Evolutionary conservation across 23 red algal genomes (phyloP), one percentile per base, ranked within the genome.

Genomic region (Agarophyton chilense): DNA sequence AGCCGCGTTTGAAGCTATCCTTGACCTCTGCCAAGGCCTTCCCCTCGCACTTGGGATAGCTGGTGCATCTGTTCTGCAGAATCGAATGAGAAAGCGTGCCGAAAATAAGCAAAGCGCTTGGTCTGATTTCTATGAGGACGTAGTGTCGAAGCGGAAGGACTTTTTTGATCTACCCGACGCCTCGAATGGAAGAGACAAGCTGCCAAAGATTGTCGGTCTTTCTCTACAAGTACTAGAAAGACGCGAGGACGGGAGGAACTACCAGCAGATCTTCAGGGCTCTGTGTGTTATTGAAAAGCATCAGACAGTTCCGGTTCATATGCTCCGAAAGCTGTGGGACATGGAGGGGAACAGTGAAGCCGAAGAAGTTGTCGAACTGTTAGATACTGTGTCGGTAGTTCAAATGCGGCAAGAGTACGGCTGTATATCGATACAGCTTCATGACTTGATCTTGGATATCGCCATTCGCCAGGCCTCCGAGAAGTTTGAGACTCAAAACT

Each of bases 261-360:
- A 70, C 28, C 64, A 40, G 34, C 64, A 70, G 34, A 7, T 42
- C 9, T 70, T 70, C 64, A 70, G 38, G 34, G 73, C 73, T 39
- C 38, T 78, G 45, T 36, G 73, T 38, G 73, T 78, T 52, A 3
- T 78, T 33, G 21, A 54, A 39, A 54, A 78, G n/a, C 73, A 78
- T 16, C 73, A 78, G 22, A 54, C 32, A 26, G 73, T 56, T 7
- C 45, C 45, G 47, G 32, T 78, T 54, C 73, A 36, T 78, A 78
- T 78, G 73, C 73, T 78, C 25, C 73, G 53, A 1, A 78, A 24
- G 45, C 38, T 78, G 45, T 78, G 73, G 73, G 73, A 54, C 42
- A 7, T 78, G 73, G 38, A 70, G 32, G 16, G 40, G 21, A 41
- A 16, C 19, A 14, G 16, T 21, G 64, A 70, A 70, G 33, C 64